Base-by-base conservation (phyloP, 805 yeast species). In the Metschnikowia sp. region DNA sequence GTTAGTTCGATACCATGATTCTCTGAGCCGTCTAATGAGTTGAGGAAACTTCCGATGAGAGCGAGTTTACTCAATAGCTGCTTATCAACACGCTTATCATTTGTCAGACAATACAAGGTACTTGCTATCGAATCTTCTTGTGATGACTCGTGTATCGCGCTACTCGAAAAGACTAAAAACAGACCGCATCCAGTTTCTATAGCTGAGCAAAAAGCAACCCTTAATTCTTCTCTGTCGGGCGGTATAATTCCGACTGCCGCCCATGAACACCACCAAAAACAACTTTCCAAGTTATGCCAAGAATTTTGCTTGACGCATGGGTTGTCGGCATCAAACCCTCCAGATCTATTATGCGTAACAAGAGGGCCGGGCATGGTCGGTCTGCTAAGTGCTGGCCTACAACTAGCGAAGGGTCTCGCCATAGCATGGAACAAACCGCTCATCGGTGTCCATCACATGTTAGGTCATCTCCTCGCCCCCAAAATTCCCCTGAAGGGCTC, bases 301-400 rank as follows among this genome's bases (percentile, higher is more conserved):
- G 62, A 70, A 6, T 65, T 85, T 5, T 66, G 85, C 12, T 32
- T 28, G 0, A 66, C 58, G 40, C 65, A 72, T 56, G 63, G 57
- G 8, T 50, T 78, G 53, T 45, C 52, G 2, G 40, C 62, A 1
- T 9, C 19, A 0, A 57, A 54, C 28, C 70, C 72, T 0, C 88
- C 90, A 0, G 96, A 88, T 61, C 61, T 94, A 39, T 77, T 94
- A 1, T 86, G 96, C 63, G 96, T 85, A 4, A 94, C 99, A 0
- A 70, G 96, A 54, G 99, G 99, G 0, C 99, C 99, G 0, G 99
- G 99, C 0, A 89, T 94, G 97, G 79, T 83, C 8, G 97, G 97
- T 0, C 85, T 96, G 0, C 70, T 94, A 11, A 77, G 88, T 9
- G 84, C 88, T 0, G 95, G 97, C 1, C 71, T 86, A 22, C 94